These are phyloP conservation scores for Prosopis cineraria DNA, from an alignment of 306 rosid species.

Conservation along the genomic window DNA sequence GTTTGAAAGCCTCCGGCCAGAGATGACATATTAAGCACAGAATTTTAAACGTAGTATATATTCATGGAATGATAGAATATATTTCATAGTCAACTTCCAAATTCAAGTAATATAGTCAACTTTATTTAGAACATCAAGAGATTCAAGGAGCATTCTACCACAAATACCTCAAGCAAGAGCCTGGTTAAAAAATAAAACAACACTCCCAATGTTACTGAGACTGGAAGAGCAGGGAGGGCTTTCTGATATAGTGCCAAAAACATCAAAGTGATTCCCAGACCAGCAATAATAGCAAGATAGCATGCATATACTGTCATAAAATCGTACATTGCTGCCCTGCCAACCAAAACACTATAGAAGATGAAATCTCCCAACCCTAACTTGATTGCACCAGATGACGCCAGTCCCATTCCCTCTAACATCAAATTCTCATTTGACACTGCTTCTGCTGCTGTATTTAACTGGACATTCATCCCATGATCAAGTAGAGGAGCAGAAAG, in stretches of 20 bases:
- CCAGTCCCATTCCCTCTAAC: conserved; percentile 91
- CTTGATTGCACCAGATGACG: conserved; percentile 91
- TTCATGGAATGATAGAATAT: conserved; percentile 16
- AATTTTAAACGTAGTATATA: not conserved
- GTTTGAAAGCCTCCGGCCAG: conserved; percentile 24
- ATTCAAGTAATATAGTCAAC: conserved; percentile 23
- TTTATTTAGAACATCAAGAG: conserved; percentile 77
- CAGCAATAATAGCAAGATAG: conserved; percentile 96
- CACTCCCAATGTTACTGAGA: conserved; percentile 75
- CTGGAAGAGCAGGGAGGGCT: conserved; percentile 97
- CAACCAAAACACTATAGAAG: conserved; percentile 95
- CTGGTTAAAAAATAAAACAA: conserved; percentile 84
- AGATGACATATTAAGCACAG: conserved; percentile 16
- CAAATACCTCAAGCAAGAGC: conserved; percentile 78
- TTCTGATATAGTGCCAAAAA: conserved; percentile 87
- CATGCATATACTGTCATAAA: conserved; percentile 93
- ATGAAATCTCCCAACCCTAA: conserved; percentile 94
- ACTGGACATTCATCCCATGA: conserved; percentile 40
- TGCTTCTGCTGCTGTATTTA: conserved; percentile 37
- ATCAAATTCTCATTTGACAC: conserved; percentile 49
- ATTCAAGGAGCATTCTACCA: conserved; percentile 85
- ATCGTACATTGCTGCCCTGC: conserved; percentile 98
- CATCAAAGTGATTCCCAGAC: conserved; percentile 86
- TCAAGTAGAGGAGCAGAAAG: conserved; percentile 65
- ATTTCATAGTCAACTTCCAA: conserved; percentile 24